Conservation (phyloP, 306 rosid species). For the Lagenaria siceraria region DNA sequence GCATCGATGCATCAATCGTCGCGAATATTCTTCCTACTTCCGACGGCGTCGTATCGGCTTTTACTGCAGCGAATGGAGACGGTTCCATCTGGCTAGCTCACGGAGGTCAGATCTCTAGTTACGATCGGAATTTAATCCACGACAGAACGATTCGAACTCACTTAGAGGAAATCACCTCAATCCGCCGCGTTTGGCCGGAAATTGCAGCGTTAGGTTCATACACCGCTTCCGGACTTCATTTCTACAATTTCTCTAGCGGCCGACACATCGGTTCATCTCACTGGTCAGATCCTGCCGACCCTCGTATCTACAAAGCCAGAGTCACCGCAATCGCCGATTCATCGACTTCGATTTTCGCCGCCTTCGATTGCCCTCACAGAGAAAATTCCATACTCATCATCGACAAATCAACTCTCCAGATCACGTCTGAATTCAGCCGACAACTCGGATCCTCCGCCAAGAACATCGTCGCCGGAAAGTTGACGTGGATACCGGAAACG, state of each 20-base stretch:
- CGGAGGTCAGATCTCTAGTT: conserved; percentile 69
- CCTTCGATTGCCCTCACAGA: conserved; percentile 52
- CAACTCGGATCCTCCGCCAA: conserved; percentile 64
- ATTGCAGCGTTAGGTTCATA: conserved; percentile 59
- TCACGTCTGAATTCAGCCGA: conserved; percentile 38
- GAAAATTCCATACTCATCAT: conserved; percentile 62
- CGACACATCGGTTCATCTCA: conserved; percentile 52
- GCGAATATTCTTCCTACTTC: conserved; percentile 49
- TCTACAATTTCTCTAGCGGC: conserved; percentile 56
- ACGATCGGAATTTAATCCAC: conserved; percentile 55
- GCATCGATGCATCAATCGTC: conserved; percentile 59
- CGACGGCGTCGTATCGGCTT: conserved; percentile 60
- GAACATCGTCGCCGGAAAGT: conserved; percentile 41
- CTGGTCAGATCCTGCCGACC: conserved; percentile 68
- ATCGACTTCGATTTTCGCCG: conserved; percentile 34
- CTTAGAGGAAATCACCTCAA: conserved; percentile 52
- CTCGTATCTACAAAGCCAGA: conserved; percentile 71
- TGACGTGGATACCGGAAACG: conserved; percentile 50
- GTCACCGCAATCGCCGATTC: conserved; percentile 54
- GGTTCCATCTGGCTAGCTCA: conserved; percentile 88
- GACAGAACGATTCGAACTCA: conserved; percentile 57
- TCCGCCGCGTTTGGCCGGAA: conserved; percentile 58
- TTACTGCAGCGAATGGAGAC: conserved; percentile 27
- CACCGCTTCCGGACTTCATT: conserved; percentile 53
- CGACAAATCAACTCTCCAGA: conserved; percentile 49